Conservation (phyloP, 345 rosid genomes). For the Angophora floribunda region DNA sequence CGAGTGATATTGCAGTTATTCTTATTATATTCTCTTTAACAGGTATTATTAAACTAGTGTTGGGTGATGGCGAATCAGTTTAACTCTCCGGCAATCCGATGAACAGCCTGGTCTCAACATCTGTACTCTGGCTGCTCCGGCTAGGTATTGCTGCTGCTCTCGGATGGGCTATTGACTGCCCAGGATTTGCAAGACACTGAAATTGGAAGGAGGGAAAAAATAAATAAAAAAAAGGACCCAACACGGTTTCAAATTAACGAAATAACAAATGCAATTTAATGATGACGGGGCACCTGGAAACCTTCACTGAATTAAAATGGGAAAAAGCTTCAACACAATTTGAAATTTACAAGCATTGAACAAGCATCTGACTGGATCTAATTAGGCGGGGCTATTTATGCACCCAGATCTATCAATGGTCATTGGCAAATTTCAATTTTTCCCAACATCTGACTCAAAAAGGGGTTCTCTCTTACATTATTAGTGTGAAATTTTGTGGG, state of each 20-base stretch:
- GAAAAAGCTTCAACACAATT: not conserved
- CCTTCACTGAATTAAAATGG: not conserved
- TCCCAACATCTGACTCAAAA: not conserved
- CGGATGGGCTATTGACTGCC: not conserved
- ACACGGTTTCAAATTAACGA: not conserved
- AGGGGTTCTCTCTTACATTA: not conserved
- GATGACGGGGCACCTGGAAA: not conserved
- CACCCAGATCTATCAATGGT: not conserved
- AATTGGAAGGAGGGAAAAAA: not conserved
- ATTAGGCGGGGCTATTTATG: not conserved
- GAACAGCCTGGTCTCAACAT: not conserved
- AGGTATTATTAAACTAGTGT: not conserved
- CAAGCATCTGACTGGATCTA: not conserved
- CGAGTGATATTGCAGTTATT: not conserved
- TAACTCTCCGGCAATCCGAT: not conserved
- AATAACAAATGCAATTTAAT: not conserved
- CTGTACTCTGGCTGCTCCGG: not conserved
- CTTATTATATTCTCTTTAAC: not conserved
- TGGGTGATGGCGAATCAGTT: not conserved
- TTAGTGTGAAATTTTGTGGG: too few species aligned
- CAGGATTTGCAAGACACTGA: not conserved
- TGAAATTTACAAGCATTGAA: not conserved
- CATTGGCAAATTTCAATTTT: not conserved
- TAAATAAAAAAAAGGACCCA: not conserved
- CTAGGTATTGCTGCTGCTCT: not conserved